A percentile compares a stretch with the other conserved stretches of the same genome.
Conservation (phyloP, 129 eudicot species). For the Ambrosia artemisiifolia region DNA sequence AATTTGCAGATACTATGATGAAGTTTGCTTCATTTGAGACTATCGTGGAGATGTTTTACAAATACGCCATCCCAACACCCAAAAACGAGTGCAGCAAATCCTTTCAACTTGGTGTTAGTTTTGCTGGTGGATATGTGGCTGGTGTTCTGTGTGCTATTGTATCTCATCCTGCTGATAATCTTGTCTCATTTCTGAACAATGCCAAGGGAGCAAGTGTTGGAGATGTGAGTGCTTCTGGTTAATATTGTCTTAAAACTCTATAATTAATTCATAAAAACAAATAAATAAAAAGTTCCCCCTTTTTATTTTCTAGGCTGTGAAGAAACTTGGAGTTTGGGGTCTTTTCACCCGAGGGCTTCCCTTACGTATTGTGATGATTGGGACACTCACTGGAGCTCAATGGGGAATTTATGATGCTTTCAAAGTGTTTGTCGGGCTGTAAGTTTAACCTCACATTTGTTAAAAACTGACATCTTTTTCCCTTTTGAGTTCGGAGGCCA, state of each 20-base stretch:
- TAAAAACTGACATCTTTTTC: background rate
- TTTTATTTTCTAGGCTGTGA: conserved; percentile 35
- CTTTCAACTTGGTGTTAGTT: conserved; percentile 84
- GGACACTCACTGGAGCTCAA: conserved; percentile 53
- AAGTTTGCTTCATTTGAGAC: conserved; percentile 95
- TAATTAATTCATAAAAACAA: background rate
- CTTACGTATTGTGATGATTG: conserved; percentile 52
- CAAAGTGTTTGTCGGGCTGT: conserved; percentile 52
- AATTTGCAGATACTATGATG: conserved; percentile 88
- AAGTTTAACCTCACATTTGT: conserved; percentile 36
- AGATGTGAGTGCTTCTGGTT: conserved; percentile 56
- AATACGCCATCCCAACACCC: conserved; percentile 76
- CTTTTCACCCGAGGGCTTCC: conserved; percentile 54
- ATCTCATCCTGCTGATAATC: conserved; percentile 40
- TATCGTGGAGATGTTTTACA: conserved; percentile 79
- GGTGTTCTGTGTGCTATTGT: conserved; percentile 54
- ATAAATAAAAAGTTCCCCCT: background rate
- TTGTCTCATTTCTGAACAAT: conserved; percentile 38
- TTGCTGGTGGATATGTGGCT: conserved; percentile 93
- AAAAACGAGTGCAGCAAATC: conserved; percentile 81
- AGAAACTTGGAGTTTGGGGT: conserved; percentile 50
- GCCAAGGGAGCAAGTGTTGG: conserved; percentile 42
- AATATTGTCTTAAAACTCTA: background rate
- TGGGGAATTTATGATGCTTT: conserved; percentile 53
- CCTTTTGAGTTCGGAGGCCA: background rate